Evolutionary conservation across 1,284 basidiomycete genomes (phyloP).

Genomic region (Ganoderma sinense): DNA sequence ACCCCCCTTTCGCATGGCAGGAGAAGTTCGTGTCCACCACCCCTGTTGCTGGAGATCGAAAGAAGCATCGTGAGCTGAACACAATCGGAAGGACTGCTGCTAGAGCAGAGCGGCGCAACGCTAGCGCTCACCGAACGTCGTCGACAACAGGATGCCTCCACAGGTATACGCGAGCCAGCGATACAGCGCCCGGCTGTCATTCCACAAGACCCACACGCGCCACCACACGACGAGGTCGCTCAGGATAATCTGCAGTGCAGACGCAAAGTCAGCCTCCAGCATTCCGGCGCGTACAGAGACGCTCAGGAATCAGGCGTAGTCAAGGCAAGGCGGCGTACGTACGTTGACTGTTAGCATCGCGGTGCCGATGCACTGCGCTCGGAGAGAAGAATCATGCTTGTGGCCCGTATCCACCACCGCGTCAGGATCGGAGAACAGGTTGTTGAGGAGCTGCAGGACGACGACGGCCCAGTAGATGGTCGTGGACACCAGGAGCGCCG

Average conservation of each 20-base stretch:
- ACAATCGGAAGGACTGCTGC: too few relatives aligned
- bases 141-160: background rate
- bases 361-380: background rate
- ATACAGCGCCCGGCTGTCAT: background rate
- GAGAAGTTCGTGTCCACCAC: background rate
- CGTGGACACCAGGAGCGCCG: background rate
- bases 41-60: background rate
- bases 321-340: background rate
- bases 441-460: background rate
- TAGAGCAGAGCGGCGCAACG: background rate
- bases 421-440: background rate
- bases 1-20: background rate
- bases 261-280: background rate
- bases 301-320: background rate
- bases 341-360: background rate
- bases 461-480: background rate
- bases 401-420: too few relatives aligned
- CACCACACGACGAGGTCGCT: conserved; percentile 2
- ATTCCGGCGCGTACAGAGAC: too few relatives aligned
- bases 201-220: background rate
- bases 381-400: background rate
- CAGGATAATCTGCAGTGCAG: background rate
- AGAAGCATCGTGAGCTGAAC: background rate
- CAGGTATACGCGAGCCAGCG: background rate
- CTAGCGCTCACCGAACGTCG: background rate